Percentiles rank a stretch among this genome's conserved stretches.
Evolutionary conservation across 2,329 filamentous ascomycete species (phyloP).

Genomic region (Aureobasidium sp.): DNA sequence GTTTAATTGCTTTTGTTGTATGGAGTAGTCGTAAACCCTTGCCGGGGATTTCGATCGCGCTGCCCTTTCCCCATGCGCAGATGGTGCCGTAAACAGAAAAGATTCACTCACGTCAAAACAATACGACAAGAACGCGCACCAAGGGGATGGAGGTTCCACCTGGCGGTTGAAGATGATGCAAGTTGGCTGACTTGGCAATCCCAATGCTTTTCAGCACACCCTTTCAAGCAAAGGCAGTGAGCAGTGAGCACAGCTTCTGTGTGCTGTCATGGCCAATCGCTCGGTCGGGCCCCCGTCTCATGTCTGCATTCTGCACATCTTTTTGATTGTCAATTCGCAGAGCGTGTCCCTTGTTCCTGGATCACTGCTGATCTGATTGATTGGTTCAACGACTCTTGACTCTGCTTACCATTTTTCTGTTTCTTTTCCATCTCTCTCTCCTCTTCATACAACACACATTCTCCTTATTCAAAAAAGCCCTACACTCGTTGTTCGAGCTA

Average conservation of each 20-base stretch:
- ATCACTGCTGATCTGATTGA: constrained; percentile 4
- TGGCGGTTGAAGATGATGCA: constrained; percentile 10
- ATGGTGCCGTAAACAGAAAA: neutral
- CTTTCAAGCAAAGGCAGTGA: neutral
- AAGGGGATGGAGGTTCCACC: constrained; percentile 1
- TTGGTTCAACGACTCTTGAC: neutral
- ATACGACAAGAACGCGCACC: neutral
- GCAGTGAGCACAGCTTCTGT: neutral
- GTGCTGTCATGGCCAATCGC: neutral
- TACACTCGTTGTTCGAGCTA: neutral
- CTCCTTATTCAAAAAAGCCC: neutral
- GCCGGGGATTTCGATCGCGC: neutral
- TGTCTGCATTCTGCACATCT: constrained; percentile 5
- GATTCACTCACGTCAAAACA: too few species aligned
- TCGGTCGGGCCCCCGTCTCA: constrained; percentile 4
- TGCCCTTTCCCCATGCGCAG: neutral
- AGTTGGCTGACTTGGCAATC: constrained; percentile 2
- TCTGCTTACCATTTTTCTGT: neutral
- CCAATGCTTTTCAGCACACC: constrained; percentile 1
- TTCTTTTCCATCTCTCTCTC: neutral
- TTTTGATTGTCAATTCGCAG: neutral
- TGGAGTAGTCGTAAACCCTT: neutral
- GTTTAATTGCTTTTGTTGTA: neutral
- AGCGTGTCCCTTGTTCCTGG: neutral
- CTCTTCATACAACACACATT: neutral